These are phyloP conservation scores for Entrophospora sp. DNA, from an alignment of 192 early-diverging fungal genomes.

Conservation along the genomic window DNA sequence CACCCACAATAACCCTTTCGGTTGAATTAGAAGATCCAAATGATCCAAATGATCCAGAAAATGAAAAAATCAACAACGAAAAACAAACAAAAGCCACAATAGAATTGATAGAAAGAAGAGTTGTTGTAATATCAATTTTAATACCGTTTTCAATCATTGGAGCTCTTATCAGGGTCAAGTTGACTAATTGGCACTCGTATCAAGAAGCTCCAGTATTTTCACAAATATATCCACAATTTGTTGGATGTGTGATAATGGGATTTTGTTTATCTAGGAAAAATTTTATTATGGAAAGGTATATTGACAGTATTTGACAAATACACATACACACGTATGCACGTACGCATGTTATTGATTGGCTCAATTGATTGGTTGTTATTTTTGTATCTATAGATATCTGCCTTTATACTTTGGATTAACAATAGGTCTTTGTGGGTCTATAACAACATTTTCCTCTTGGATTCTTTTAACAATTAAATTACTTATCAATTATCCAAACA, in stretches of 20 bases:
- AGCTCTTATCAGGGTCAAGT: constrained; percentile 48
- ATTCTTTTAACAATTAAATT: constrained; percentile 45
- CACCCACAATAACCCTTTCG: too few species aligned
- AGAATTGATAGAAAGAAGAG: not conserved
- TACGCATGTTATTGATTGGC: too few species aligned
- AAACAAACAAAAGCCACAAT: too few species aligned
- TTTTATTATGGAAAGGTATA: constrained; percentile 15
- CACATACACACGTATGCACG: too few species aligned
- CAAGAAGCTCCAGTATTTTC: constrained; percentile 49
- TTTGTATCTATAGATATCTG: constrained; percentile 19
- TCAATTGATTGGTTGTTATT: too few species aligned
- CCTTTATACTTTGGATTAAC: constrained; percentile 48
- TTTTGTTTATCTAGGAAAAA: constrained; percentile 26
- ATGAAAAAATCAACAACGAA: too few species aligned
- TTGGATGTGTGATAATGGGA: constrained; percentile 61
- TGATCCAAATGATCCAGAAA: too few species aligned
- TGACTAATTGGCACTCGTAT: constrained; percentile 48
- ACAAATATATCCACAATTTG: constrained; percentile 55
- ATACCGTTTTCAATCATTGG: constrained; percentile 58
- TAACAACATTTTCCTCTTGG: constrained; percentile 79
- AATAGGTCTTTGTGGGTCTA: constrained; percentile 72
- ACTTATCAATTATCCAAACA: constrained; percentile 27
- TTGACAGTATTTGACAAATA: too few species aligned
- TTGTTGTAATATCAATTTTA: constrained; percentile 16
- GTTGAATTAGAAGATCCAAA: too few species aligned